Conservation (phyloP, 2,329 filamentous ascomycete species). For the Blastomyces parvus region DNA sequence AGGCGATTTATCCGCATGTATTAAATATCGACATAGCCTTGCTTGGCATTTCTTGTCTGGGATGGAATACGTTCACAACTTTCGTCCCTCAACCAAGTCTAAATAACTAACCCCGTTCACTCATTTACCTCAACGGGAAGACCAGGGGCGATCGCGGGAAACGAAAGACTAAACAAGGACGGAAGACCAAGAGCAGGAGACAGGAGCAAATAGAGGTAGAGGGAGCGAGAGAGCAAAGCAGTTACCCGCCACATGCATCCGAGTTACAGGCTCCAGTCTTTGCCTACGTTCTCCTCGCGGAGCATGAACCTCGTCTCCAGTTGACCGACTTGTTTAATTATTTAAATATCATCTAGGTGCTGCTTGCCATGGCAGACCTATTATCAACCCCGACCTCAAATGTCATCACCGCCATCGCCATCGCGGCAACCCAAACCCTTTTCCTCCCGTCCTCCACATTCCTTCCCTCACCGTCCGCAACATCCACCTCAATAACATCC, state of each 20-base stretch:
- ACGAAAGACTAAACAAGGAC: not conserved
- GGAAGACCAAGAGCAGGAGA: not conserved
- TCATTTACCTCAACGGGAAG: not conserved
- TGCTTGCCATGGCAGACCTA: not conserved
- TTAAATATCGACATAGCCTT: not conserved
- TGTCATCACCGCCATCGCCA: conserved; percentile 15
- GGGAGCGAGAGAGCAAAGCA: not conserved
- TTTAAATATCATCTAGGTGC: not conserved
- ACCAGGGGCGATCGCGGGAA: not conserved
- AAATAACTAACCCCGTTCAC: not conserved
- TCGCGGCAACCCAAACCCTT: conserved; percentile 9
- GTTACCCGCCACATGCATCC: conserved; percentile 5
- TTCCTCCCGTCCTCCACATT: not conserved
- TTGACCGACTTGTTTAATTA: not conserved
- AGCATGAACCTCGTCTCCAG: not conserved
- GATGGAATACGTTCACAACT: not conserved
- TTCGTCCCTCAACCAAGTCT: not conserved
- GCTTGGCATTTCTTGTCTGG: not conserved
- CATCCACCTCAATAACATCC: conserved; percentile 14
- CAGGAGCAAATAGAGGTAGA: not conserved
- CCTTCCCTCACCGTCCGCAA: conserved; percentile 18
- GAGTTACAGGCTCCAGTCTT: not conserved
- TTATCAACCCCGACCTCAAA: conserved; percentile 9
- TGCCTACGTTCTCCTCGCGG: not conserved
- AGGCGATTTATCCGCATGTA: not conserved